Evolutionary conservation across 1,284 basidiomycete species (phyloP).

Genomic region (Microbotryomycetes sp.): DNA sequence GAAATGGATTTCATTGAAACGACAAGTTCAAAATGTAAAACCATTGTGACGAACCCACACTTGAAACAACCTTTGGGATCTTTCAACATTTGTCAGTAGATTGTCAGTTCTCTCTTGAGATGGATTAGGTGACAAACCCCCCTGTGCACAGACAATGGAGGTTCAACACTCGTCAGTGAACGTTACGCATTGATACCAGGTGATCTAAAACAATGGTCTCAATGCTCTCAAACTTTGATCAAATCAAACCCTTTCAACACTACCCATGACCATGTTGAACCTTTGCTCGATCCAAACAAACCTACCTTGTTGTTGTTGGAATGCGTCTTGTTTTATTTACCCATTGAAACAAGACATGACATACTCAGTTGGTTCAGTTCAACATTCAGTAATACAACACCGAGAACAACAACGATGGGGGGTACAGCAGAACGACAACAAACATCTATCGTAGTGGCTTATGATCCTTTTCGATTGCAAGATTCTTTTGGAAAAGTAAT

Average conservation of each 20-base stretch:
- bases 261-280: too few species aligned
- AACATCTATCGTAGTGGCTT: slow-evolving; percentile 50
- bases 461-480: slow-evolving; percentile 81
- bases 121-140: background rate
- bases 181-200: slow-evolving; percentile 68
- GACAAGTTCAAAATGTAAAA: slow-evolving; percentile 73
- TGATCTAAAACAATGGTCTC: slow-evolving; percentile 66
- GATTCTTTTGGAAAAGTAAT: slow-evolving; percentile 84
- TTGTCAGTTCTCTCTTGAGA: background rate
- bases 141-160: slow-evolving; percentile 61
- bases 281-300: slow-evolving; percentile 55
- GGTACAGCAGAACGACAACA: background rate
- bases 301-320: slow-evolving; percentile 83
- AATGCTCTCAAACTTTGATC: too few species aligned
- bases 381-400: slow-evolving; percentile 47
- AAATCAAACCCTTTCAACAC: too few species aligned
- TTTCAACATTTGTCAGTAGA: slow-evolving; percentile 35
- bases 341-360: slow-evolving; percentile 52
- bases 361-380: slow-evolving; percentile 70
- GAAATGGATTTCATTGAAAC: slow-evolving; percentile 87
- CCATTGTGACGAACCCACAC: slow-evolving; percentile 63
- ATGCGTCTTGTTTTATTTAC: slow-evolving; percentile 87
- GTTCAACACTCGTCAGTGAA: slow-evolving; percentile 57
- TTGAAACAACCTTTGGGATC: slow-evolving; percentile 55
- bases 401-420: slow-evolving; percentile 37